Base-by-base conservation (phyloP, 73 alveolate species). In the Urostyla sp. region DNA sequence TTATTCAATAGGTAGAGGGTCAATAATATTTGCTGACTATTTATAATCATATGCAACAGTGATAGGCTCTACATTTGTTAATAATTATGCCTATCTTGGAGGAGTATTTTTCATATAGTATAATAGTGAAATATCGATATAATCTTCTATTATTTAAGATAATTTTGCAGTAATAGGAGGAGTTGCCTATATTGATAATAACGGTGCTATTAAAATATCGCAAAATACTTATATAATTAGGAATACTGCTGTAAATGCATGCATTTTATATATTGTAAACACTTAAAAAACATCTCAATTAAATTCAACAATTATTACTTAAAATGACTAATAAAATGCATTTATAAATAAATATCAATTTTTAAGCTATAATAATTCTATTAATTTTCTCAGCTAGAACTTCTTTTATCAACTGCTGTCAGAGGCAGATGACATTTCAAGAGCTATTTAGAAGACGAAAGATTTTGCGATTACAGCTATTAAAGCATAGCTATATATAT, bases 1-100 rank as follows among this genome's bases (percentile, higher is more conserved):
- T 32, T 75, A 56, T 28, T 56, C 78, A 30, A 37, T 50, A 6
- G 87, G 87, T 18, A 30, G 87, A 36, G 87, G 87, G 0, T 32
- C 78, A 2, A 57, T 75, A 1, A 67, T 75, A 15, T 75, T 75
- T 56, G 87, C 87, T 3, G 87, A 75, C 32, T 75, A 75, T 44
- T n/a, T n/a, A n/a, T n/a, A n/a, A n/a, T n/a, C n/a, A n/a, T n/a
- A n/a, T n/a, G n/a, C n/a, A n/a, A n/a, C n/a, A n/a, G n/a, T n/a
- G n/a, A n/a, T n/a, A n/a, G n/a, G n/a, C 28, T 37, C 61, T n/a
- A 40, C 37, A 8, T 63, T 63, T 32, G 4, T 32, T 28, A 63
- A 24, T 18, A 63, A 63, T 48, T 63, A 63, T 63, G 79, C 79
- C 6, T 63, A 63, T 63, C 37, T 24, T 21, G 79, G 79, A 38